Conservation (phyloP, 1,284 basidiomycete species). For the Apiotrichum sp. region DNA sequence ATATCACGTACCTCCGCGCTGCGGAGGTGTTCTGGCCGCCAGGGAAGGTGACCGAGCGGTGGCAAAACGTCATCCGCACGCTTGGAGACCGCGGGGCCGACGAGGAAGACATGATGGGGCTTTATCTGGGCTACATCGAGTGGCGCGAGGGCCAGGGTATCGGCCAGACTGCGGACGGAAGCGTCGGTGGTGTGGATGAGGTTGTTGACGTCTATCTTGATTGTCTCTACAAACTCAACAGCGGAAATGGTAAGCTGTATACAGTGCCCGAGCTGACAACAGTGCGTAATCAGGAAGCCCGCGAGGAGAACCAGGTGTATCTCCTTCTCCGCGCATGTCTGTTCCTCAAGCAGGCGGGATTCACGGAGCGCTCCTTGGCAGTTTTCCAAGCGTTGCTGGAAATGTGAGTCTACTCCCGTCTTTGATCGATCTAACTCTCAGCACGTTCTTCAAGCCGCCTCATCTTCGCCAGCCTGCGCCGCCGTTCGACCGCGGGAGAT, state of each 20-base stretch:
- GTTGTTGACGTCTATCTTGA: slow-evolving; percentile 40
- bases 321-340: slow-evolving; percentile 45
- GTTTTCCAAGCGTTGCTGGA: slow-evolving; percentile 51
- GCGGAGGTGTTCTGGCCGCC: slow-evolving; percentile 37
- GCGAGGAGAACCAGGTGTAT: slow-evolving; percentile 43
- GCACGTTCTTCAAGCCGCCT: slow-evolving; percentile 46
- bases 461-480: slow-evolving; percentile 19
- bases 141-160: slow-evolving; percentile 44
- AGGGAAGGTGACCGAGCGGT: slow-evolving; percentile 33
- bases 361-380: slow-evolving; percentile 49
- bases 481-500: slow-evolving; percentile 16
- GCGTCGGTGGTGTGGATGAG: slow-evolving; percentile 34
- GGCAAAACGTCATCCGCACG: slow-evolving; percentile 36
- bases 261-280: not conserved
- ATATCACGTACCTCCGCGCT: slow-evolving; percentile 36
- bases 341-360: slow-evolving; percentile 62
- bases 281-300: slow-evolving; percentile 14
- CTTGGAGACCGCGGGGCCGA: slow-evolving; percentile 17
- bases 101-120: slow-evolving; percentile 28
- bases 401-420: slow-evolving; percentile 33
- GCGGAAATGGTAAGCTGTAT: slow-evolving; percentile 2
- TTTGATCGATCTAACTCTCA: slow-evolving; percentile 9
- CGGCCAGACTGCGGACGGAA: slow-evolving; percentile 15
- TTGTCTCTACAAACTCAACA: slow-evolving; percentile 26
- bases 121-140: slow-evolving; percentile 41